phyloP scores from a whole-genome alignment of 2,329 filamentous ascomycete genomes.

The Fonsecaea monophora region DNA sequence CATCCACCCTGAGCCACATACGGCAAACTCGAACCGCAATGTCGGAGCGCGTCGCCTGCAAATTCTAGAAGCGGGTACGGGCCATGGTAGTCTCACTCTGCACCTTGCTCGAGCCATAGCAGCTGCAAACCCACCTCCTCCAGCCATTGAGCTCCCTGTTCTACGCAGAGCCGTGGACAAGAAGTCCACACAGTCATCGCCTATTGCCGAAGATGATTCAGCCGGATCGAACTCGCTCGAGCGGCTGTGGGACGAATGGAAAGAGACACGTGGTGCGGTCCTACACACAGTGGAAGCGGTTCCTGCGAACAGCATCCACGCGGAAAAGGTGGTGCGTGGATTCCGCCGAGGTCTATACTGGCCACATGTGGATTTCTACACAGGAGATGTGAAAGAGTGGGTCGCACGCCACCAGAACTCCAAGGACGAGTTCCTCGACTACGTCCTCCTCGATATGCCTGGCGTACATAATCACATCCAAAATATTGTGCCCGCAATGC shows the following conservation, averaged over 20 bases:
- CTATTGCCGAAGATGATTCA: conserved; percentile 37
- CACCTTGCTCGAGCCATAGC: conserved; percentile 78
- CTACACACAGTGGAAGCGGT: conserved; percentile 76
- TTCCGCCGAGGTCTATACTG: conserved; percentile 75
- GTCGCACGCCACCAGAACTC: conserved; percentile 46
- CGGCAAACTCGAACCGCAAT: conserved; percentile 23
- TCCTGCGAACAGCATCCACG: conserved; percentile 66
- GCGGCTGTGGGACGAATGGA: conserved; percentile 55
- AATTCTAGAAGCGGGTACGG: conserved; percentile 83
- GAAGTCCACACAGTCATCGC: conserved; percentile 24
- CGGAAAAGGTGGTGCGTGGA: conserved; percentile 67
- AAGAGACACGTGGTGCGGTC: conserved; percentile 67
- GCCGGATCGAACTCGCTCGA: conserved; percentile 9
- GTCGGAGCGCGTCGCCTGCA: conserved; percentile 61
- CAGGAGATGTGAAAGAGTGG: conserved; percentile 70
- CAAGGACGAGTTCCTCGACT: conserved; percentile 65
- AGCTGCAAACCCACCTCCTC: conserved; percentile 65
- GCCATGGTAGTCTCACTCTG: conserved; percentile 80
- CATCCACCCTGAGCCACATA: conserved; percentile 63
- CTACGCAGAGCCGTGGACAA: conserved; percentile 35
- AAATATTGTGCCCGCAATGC: conserved; percentile 61
- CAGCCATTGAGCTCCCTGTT: conserved; percentile 46
- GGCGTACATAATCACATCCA: conserved; percentile 60
- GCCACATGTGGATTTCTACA: conserved; percentile 74
- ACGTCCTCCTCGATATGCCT: conserved; percentile 77